A percentile compares a stretch with the other conserved stretches of the same genome.
phyloP scores from a whole-genome alignment of 352 stramenopile genomes.

The Globisporangium paddicum region DNA sequence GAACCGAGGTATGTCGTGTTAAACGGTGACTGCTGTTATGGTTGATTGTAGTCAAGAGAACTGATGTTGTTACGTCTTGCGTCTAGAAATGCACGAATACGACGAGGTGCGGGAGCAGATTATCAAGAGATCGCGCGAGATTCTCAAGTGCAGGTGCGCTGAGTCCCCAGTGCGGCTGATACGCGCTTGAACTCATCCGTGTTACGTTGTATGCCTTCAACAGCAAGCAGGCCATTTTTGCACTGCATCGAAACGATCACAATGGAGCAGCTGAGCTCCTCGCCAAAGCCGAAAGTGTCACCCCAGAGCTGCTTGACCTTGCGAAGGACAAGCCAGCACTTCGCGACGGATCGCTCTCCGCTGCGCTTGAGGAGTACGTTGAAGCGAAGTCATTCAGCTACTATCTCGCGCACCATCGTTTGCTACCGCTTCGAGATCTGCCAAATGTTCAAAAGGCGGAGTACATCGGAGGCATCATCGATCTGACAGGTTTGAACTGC shows the following conservation, averaged over 20 bases:
- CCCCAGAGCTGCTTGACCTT: conserved; percentile 74
- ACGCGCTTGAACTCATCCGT: neutral
- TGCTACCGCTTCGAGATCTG: conserved; percentile 55
- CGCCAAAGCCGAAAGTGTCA: conserved; percentile 52
- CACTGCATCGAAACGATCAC: conserved; percentile 86
- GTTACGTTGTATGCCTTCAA: neutral
- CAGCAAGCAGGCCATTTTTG: conserved; percentile 94
- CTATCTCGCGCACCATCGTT: conserved; percentile 65
- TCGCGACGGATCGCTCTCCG: conserved; percentile 71
- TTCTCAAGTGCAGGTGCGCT: conserved; percentile 87
- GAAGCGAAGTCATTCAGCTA: conserved; percentile 91
- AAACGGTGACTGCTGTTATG: neutral
- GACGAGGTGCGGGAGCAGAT: conserved; percentile 92
- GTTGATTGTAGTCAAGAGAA: neutral
- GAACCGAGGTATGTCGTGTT: conserved; percentile 27
- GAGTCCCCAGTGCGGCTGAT: neutral
- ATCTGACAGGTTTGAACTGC: conserved; percentile 85
- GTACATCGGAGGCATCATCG: conserved; percentile 93
- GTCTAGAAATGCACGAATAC: conserved; percentile 84
- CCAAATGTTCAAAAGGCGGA: conserved; percentile 73
- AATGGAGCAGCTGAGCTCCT: conserved; percentile 50
- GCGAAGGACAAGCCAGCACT: conserved; percentile 81
- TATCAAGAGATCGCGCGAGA: conserved; percentile 94
- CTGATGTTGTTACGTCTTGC: neutral
- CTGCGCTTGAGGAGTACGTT: conserved; percentile 92